Conservation (phyloP, 148 eudicot species). For the Amaranthus hypochondriacus region DNA sequence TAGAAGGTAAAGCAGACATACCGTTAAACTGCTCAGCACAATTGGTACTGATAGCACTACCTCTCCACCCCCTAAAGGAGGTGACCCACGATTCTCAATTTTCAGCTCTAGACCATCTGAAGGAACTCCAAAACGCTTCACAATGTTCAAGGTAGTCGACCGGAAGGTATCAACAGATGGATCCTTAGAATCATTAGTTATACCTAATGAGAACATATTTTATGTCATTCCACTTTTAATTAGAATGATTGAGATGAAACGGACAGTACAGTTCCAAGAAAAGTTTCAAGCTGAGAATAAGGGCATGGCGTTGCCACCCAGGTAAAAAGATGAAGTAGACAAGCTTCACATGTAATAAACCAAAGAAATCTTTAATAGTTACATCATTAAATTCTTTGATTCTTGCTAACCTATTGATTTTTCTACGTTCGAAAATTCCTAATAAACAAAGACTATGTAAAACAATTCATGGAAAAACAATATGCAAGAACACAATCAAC, state of each 20-base stretch:
- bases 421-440: neutral
- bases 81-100: slow-evolving; percentile 71
- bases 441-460: neutral
- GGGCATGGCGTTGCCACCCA: neutral
- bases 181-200: slow-evolving; percentile 81
- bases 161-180: slow-evolving; percentile 84
- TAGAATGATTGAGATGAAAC: neutral
- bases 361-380: neutral
- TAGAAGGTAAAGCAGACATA: slow-evolving; percentile 17
- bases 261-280: neutral
- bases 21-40: slow-evolving; percentile 57
- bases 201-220: slow-evolving; percentile 40
- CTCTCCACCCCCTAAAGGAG: slow-evolving; percentile 93
- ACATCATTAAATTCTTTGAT: neutral
- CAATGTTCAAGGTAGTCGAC: slow-evolving; percentile 59
- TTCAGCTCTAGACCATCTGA: slow-evolving; percentile 80
- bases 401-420: neutral
- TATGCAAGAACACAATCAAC: neutral
- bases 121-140: slow-evolving; percentile 78
- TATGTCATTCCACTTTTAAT: neutral
- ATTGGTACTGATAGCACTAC: slow-evolving; percentile 65
- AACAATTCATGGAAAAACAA: neutral
- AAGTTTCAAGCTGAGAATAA: neutral
- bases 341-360: neutral
- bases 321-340: neutral